These are phyloP conservation scores for Lentithecium fluviatile DNA, from an alignment of 495 filamentous ascomycete species.

Conservation along the genomic window DNA sequence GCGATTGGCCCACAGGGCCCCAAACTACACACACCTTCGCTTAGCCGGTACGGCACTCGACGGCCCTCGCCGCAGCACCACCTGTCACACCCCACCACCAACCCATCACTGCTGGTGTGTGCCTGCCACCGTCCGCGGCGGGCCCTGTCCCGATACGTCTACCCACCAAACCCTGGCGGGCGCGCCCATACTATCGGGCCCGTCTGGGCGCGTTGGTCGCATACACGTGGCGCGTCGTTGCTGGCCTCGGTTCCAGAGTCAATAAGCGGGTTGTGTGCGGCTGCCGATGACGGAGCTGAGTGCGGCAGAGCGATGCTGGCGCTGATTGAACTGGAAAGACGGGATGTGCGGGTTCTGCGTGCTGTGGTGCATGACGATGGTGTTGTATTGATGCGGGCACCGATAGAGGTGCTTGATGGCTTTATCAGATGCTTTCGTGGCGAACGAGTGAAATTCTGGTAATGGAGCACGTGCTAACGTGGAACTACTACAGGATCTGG, in stretches of 20 bases:
- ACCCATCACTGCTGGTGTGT: slow-evolving; percentile 2
- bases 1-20: slow-evolving; percentile 16
- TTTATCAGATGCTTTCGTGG: too few relatives aligned
- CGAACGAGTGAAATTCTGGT: not conserved
- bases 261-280: slow-evolving; percentile 23
- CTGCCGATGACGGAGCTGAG: slow-evolving; percentile 32
- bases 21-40: slow-evolving; percentile 30
- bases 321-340: slow-evolving; percentile 4
- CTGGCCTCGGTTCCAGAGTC: slow-evolving; percentile 29
- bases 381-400: slow-evolving; percentile 1
- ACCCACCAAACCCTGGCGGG: slow-evolving; percentile 3
- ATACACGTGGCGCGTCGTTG: slow-evolving; percentile 33
- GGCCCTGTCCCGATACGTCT: slow-evolving; percentile 7
- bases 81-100: slow-evolving; percentile 30
- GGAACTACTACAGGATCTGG: slow-evolving; percentile 74
- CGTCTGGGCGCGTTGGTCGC: not conserved
- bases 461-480: slow-evolving; percentile 29
- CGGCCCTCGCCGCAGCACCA: slow-evolving; percentile 34
- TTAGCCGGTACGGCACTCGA: slow-evolving; percentile 29
- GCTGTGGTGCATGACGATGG: slow-evolving; percentile 26
- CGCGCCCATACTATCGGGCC: not conserved
- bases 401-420: not conserved
- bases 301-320: not conserved
- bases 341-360: not conserved
- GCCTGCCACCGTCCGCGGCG: not conserved